Percentiles rank a stretch among this genome's conserved stretches.
Evolutionary conservation across 176 grass and related monocot species (phyloP).

Genomic region (Otatea glauca): DNA sequence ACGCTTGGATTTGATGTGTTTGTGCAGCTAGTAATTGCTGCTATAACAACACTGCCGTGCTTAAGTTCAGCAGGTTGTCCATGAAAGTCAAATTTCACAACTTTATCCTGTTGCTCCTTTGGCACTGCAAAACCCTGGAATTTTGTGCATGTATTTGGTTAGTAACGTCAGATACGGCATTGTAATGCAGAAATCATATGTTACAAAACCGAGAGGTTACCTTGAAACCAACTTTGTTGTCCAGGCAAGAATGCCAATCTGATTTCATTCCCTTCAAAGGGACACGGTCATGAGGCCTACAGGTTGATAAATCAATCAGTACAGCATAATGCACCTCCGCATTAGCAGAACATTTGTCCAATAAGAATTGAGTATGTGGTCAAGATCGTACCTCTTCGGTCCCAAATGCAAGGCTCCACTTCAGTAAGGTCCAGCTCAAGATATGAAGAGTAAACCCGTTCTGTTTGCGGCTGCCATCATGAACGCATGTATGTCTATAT

Average conservation of each 20-base stretch:
- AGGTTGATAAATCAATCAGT: slow-evolving; percentile 30
- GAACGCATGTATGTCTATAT: slow-evolving; percentile 10
- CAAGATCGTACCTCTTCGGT: slow-evolving; percentile 70
- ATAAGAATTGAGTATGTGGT: not conserved
- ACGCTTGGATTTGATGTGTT: slow-evolving; percentile 96
- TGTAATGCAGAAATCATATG: slow-evolving; percentile 10
- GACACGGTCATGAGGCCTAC: slow-evolving; percentile 95
- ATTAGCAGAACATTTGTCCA: not conserved
- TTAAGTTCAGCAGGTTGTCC: slow-evolving; percentile 79
- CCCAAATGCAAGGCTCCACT: slow-evolving; percentile 82
- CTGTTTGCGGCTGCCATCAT: slow-evolving; percentile 70
- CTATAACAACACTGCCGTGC: slow-evolving; percentile 91
- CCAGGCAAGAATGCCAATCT: slow-evolving; percentile 83
- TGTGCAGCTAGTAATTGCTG: slow-evolving; percentile 95
- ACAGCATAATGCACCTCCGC: not conserved
- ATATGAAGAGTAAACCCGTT: slow-evolving; percentile 84
- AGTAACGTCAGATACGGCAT: not conserved
- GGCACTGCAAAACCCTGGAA: slow-evolving; percentile 80
- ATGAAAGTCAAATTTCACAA: slow-evolving; percentile 81
- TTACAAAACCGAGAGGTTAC: slow-evolving; percentile 39
- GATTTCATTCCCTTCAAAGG: slow-evolving; percentile 91
- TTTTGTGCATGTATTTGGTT: not conserved
- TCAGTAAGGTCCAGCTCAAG: slow-evolving; percentile 75
- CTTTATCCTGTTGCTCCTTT: slow-evolving; percentile 77
- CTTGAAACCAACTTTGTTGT: slow-evolving; percentile 86